Base-by-base conservation (phyloP, 1,284 basidiomycete species). In the Marasmius sp. region DNA sequence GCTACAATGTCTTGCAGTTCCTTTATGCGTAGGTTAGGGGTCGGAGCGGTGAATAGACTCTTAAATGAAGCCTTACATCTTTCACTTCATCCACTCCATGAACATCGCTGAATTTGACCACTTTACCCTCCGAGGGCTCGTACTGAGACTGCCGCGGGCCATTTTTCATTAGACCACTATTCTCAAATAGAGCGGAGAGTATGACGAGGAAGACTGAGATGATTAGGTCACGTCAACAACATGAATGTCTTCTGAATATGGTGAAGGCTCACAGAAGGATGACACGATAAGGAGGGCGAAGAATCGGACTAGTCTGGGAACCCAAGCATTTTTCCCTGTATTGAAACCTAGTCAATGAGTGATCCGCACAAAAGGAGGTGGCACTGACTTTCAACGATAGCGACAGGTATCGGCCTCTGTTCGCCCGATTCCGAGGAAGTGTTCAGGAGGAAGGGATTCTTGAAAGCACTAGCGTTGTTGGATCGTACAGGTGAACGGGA, bases 41-140 rank as follows among this genome's bases (percentile, higher is more conserved):
- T 6, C 41, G 52, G 56, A 65, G 9, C 56, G 61, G 59, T 16
- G 59, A 14, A n/a, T 27, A 22, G 41, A 57, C 18, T 33, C 58
- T 54, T 33, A 50, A 62, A 34, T 53, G 9, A 2, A 22, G 27
- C 66, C 79, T 59, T 54, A 89, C 91, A 68, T 89, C 86, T 76
- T 97, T 97, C 47, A 92, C 95, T 75, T 97, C 95, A 71, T 97
- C 95, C 45, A 95, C 91, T 51, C 95, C 95, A 67, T 97, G 94
- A 6, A 98, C 94, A 75, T 97, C 96, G 65, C 85, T 88, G 72
- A 97, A 97, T 69, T 87, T 95, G 77, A 94, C 89, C 0, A 86
- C 81, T 69, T 93, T 94, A 45, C 91, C 91, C 69, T 89, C 83
- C 12, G 83, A 76, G 12, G 91, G 88, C 67, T 93, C 88, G 69